Evolutionary conservation across 2,329 filamentous ascomycete genomes (phyloP).

Genomic region (Hypoxylon sp.): DNA sequence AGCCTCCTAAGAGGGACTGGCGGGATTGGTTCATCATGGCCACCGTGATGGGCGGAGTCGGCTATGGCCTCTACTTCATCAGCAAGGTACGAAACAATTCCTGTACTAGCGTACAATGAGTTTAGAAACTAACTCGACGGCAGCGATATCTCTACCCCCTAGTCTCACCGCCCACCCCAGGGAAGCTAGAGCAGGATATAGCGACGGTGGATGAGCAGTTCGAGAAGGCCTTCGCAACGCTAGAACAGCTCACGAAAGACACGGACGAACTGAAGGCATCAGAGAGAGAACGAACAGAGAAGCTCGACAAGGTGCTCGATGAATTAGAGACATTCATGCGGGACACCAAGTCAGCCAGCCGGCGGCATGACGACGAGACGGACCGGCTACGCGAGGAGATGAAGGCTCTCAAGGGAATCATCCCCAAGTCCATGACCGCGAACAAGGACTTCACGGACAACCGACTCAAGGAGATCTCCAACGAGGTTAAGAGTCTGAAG

Average conservation of each 20-base stretch:
- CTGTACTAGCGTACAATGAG: background rate
- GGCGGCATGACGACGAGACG: constrained; percentile 88
- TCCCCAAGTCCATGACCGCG: constrained; percentile 89
- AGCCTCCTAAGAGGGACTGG: constrained; percentile 88
- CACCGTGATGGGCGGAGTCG: constrained; percentile 89
- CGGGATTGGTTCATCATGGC: constrained; percentile 99
- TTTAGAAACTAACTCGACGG: constrained; percentile 57
- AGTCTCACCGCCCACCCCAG: constrained; percentile 92
- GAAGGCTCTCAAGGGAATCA: constrained; percentile 82
- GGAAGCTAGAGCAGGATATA: constrained; percentile 95
- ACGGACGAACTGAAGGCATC: constrained; percentile 89
- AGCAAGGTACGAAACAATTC: constrained; percentile 75
- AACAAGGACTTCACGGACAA: constrained; percentile 88
- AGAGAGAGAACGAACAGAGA: constrained; percentile 86
- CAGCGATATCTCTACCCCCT: constrained; percentile 92
- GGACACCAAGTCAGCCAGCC: constrained; percentile 85
- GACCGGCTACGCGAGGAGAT: constrained; percentile 90
- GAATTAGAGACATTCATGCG: constrained; percentile 88
- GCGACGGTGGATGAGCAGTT: constrained; percentile 93
- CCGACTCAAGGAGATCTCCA: constrained; percentile 85
- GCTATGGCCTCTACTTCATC: constrained; percentile 89
- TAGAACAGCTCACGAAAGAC: constrained; percentile 93
- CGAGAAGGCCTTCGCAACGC: constrained; percentile 88
- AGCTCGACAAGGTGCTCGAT: constrained; percentile 82
- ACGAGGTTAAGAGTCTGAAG: constrained; percentile 93